Base-by-base conservation (phyloP, 805 yeast species). In the Metschnikowia cubensis region DNA sequence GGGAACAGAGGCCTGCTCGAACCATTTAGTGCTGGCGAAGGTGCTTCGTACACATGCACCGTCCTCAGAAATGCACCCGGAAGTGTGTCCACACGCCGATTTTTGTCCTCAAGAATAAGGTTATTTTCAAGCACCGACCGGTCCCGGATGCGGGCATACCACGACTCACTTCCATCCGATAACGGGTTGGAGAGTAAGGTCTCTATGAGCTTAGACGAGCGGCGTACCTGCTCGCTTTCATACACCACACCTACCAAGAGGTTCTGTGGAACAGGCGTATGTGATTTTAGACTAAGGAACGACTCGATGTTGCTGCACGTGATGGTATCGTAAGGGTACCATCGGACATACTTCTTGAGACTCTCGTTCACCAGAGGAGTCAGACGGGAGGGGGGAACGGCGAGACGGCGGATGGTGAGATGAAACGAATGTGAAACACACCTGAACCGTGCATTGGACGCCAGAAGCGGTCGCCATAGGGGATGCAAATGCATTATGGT, bases 111-210 rank as follows among this genome's bases (percentile, higher is more conserved):
- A 5, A 45, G 42, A 45, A 71, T 65, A 10, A 47, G 45, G 46
- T 62, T 63, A 40, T 60, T 64, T 8, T 50, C 49, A 1, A 47
- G 31, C 10, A 59, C 49, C 17, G 57, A 29, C 41, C 77, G 59
- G 3, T 45, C 40, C 6, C 39, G 56, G 4, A 73, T 50, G 25
- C 53, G 43, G n/a, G 59, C 43, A 22, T 65, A 68, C 76, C 76
- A 70, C 13, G 33, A n/a, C 20, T 59, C 50, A 50, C 67, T 70
- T 11, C 56, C 57, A 11, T 54, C 59, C 13, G 77, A 63, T 45
- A 73, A 60, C 5, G 78, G 78, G 49, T 73, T 77, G 1, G 77
- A 71, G 36, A 73, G 59, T 10, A 73, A 52, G 2, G 66, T 50
- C 35, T 71, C 74, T 5, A 73, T 38, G n/a, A 73, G 34, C 45